A percentile compares a stretch with the other conserved stretches of the same genome.
phyloP scores from a whole-genome alignment of 371 early-diverging fungal genomes.

The Actinomortierella wolfii region DNA sequence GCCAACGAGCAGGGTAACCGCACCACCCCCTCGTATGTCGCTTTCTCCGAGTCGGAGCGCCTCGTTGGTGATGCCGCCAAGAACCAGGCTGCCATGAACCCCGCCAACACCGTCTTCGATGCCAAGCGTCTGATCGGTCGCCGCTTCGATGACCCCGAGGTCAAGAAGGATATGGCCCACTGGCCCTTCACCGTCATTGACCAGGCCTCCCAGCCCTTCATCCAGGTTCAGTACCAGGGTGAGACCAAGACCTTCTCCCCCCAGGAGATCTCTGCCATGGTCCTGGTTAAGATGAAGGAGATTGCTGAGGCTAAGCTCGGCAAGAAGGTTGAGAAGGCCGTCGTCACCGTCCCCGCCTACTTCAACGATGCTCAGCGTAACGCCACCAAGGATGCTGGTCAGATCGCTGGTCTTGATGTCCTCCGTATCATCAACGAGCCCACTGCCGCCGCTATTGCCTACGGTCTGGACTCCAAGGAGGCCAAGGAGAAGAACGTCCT shows the following conservation, averaged over 20 bases:
- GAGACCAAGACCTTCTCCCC: constrained; percentile 86
- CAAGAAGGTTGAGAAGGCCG: constrained; percentile 83
- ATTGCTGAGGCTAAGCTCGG: constrained; percentile 89
- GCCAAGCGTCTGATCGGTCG: constrained; percentile 97
- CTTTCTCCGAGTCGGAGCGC: constrained; percentile 85
- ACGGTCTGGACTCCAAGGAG: constrained; percentile 86
- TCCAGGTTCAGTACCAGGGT: constrained; percentile 81
- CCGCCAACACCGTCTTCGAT: constrained; percentile 91
- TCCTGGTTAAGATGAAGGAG: constrained; percentile 92
- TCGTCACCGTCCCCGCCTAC: constrained; percentile 94
- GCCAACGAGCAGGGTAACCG: constrained; percentile 94
- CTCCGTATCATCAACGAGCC: constrained; percentile 95
- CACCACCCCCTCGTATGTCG: constrained; percentile 92
- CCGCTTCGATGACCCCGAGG: constrained; percentile 86
- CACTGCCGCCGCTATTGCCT: constrained; percentile 96
- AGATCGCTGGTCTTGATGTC: constrained; percentile 81
- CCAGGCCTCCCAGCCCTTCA: constrained; percentile 71
- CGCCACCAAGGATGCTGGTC: constrained; percentile 86
- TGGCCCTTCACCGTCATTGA: constrained; percentile 87
- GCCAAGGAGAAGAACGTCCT: constrained; percentile 83
- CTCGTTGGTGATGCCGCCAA: constrained; percentile 90
- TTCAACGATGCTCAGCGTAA: constrained; percentile 81
- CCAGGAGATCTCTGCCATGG: constrained; percentile 92
- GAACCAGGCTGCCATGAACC: constrained; percentile 86
- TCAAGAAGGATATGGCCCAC: constrained; percentile 90